These are phyloP conservation scores for Fusarium sp. DNA, from an alignment of 2,329 filamentous ascomycete genomes.

Conservation along the genomic window DNA sequence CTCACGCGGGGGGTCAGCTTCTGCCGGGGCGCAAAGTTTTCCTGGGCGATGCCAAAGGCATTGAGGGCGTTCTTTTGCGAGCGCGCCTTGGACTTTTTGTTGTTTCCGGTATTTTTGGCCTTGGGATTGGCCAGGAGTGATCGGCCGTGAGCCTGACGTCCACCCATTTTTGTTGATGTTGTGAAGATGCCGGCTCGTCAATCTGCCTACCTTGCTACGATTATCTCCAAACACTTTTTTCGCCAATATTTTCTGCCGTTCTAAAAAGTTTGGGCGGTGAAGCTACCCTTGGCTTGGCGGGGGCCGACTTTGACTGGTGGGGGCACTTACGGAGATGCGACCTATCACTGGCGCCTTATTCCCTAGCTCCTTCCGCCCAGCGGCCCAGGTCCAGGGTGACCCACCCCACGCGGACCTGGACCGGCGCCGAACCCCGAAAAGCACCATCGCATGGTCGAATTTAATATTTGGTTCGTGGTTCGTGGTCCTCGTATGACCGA, in stretches of 20 bases:
- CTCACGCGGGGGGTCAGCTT: slow-evolving; percentile 64
- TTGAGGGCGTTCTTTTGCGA: slow-evolving; percentile 65
- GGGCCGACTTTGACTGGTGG: slow-evolving; percentile 33
- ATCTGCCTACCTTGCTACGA: slow-evolving; percentile 24
- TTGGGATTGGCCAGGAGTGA: slow-evolving; percentile 58
- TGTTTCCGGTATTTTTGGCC: slow-evolving; percentile 44
- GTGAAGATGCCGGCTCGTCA: slow-evolving; percentile 25
- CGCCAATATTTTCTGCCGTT: slow-evolving; percentile 42
- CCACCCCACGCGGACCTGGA: slow-evolving; percentile 17
- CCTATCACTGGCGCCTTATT: slow-evolving; percentile 49
- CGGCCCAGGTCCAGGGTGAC: not conserved
- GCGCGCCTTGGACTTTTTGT: slow-evolving; percentile 62
- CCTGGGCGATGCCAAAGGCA: slow-evolving; percentile 68
- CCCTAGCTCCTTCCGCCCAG: slow-evolving; percentile 1
- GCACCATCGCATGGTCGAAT: slow-evolving; percentile 37
- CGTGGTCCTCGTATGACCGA: slow-evolving; percentile 35
- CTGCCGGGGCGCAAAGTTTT: slow-evolving; percentile 61
- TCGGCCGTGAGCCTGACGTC: slow-evolving; percentile 70
- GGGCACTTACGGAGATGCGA: slow-evolving; percentile 26
- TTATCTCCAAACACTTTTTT: slow-evolving; percentile 30
- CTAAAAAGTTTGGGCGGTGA: slow-evolving; percentile 45
- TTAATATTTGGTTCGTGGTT: slow-evolving; percentile 17
- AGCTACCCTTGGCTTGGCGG: slow-evolving; percentile 37
- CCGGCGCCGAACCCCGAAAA: slow-evolving; percentile 35
- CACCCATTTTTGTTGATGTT: slow-evolving; percentile 60